These are phyloP conservation scores for Talaromyces ruber DNA, from an alignment of 495 filamentous ascomycete genomes.

Conservation along the genomic window DNA sequence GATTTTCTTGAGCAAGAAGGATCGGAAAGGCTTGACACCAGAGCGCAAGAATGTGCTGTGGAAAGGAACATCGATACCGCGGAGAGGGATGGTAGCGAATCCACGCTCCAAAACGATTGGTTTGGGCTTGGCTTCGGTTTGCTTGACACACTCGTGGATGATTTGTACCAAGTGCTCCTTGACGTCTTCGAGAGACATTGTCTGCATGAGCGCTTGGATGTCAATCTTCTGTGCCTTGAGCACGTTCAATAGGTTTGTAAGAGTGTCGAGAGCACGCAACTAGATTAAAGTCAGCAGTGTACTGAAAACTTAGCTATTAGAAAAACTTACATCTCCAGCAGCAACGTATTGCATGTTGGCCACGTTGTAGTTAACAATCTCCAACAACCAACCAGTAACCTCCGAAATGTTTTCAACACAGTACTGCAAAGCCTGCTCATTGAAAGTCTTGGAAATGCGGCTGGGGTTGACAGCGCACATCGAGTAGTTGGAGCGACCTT, in stretches of 20 bases:
- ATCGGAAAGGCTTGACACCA: constrained; percentile 96
- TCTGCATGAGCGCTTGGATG: constrained; percentile 83
- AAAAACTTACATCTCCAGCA: constrained; percentile 64
- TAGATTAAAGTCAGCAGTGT: constrained; percentile 22
- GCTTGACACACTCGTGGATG: constrained; percentile 73
- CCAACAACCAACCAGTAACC: constrained; percentile 86
- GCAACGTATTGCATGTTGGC: constrained; percentile 98
- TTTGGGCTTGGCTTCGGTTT: constrained; percentile 78
- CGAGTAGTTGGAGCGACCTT: constrained; percentile 90
- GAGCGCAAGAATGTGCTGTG: constrained; percentile 96
- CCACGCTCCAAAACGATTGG: constrained; percentile 86
- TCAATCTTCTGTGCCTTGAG: constrained; percentile 94
- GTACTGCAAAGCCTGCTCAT: constrained; percentile 90
- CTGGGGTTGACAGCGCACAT: constrained; percentile 99
- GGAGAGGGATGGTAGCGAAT: constrained; percentile 93
- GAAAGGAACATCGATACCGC: constrained; percentile 97
- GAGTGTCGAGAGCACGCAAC: constrained; percentile 87
- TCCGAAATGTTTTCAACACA: constrained; percentile 89
- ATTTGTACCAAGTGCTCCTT: constrained; percentile 78
- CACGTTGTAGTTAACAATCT: constrained; percentile 99
- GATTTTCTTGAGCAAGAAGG: constrained; percentile 98
- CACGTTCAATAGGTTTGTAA: constrained; percentile 88
- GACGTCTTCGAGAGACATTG: constrained; percentile 72
- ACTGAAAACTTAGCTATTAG: background rate
- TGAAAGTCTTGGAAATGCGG: constrained; percentile 95